Evolutionary conservation across 1,139 yeast species (phyloP), one percentile per base, ranked within the genome.

Genomic region (Kodamaea anthophila): DNA sequence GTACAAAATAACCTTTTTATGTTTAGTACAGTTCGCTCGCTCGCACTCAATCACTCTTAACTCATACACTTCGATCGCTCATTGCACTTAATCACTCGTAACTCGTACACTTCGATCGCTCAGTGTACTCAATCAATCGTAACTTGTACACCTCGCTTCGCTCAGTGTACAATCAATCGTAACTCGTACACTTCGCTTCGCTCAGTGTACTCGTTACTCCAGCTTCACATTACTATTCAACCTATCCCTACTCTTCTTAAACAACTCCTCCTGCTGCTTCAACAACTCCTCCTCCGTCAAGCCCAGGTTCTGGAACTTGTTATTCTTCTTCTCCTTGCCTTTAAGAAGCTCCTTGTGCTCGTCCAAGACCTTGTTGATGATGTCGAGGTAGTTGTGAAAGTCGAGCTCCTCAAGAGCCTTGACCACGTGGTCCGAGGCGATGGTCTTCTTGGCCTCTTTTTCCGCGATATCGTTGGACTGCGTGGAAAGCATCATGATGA

Each of bases 401-500:
- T 95, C 99, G 38, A 91, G 66, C 46, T 85, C 95, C 40, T 77
- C 81, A 30, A 91, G 65, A 1, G 98, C 97, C 50, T 81, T 83
- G 38, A 91, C 74, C 27, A 91, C 97, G 54, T 91, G 99, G 51
- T 91, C 98, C 2, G 95, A 82, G 1, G 96, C 95, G 31, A 91
- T 91, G 6, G 99, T 91, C 58, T 91, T 93, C 56, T 91, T 91
- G 30, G 94, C 81, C 51, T 91, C 98, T 47, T 83, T 83, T 49
- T 91, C 98, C 1, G 98, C 97, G 42, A 91, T 86, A 42, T 93
- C 98, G 49, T 93, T 88, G 37, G 93, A 83, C 56, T 87, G 95
- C 3, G 95, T 84, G 9, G 96, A 83, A 30, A 91, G 64, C 40
- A 91, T 86, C 94, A 91, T 91, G 37, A 93, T 82, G 51, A 91